A percentile compares a stretch with the other conserved stretches of the same genome.
phyloP scores from a whole-genome alignment of 2,329 filamentous ascomycete species.

The Waltergamsia citrina region DNA sequence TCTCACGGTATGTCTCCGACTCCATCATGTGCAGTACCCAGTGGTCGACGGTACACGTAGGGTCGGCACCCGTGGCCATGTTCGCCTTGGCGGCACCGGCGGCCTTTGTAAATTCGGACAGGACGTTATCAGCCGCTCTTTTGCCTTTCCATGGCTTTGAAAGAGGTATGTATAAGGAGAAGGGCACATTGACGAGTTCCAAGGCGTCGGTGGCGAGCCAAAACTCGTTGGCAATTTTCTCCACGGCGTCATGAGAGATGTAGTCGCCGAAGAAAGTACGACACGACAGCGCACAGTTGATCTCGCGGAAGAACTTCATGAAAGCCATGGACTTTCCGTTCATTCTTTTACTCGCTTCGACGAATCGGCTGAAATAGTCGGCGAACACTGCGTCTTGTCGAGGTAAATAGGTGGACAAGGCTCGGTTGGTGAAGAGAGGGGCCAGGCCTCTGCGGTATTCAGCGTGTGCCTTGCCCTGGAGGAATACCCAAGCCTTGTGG shows the following conservation, averaged over 20 bases:
- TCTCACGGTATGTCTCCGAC: conserved; percentile 56
- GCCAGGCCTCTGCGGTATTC: conserved; percentile 72
- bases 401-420: conserved; percentile 61
- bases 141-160: conserved; percentile 73
- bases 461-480: conserved; percentile 66
- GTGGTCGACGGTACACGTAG: conserved; percentile 67
- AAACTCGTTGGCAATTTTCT: conserved; percentile 71
- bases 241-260: conserved; percentile 61
- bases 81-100: conserved; percentile 62
- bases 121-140: conserved; percentile 61
- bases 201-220: conserved; percentile 70
- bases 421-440: conserved; percentile 64
- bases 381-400: conserved; percentile 64
- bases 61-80: conserved; percentile 56
- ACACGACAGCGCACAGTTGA: conserved; percentile 71
- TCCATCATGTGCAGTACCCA: conserved; percentile 70
- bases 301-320: conserved; percentile 65
- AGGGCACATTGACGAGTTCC: conserved; percentile 70
- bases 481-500: conserved; percentile 68
- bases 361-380: conserved; percentile 60
- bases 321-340: conserved; percentile 51
- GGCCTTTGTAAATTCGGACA: conserved; percentile 61
- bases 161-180: conserved; percentile 60
- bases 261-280: conserved; percentile 75
- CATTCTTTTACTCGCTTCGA: conserved; percentile 44